phyloP scores from a whole-genome alignment of 2,329 filamentous ascomycete species.

The Arthrobotrys sphaeroides region DNA sequence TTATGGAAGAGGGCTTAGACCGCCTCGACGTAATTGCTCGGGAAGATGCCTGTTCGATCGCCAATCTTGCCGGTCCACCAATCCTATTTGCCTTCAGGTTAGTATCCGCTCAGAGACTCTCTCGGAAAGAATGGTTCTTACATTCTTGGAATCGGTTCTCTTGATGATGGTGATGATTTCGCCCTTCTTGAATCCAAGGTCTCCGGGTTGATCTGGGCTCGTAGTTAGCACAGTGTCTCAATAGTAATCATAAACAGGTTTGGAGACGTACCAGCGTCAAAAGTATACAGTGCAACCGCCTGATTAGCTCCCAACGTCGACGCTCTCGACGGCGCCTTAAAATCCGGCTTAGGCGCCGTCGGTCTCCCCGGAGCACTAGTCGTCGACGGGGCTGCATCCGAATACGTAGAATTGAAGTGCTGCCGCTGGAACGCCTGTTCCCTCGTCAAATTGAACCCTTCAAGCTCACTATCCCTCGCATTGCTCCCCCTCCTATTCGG shows the following conservation, averaged over 20 bases:
- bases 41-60: slow-evolving; percentile 87
- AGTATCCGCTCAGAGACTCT: slow-evolving; percentile 35
- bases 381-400: slow-evolving; percentile 58
- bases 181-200: slow-evolving; percentile 95
- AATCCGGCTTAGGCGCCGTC: slow-evolving; percentile 87
- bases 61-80: slow-evolving; percentile 87
- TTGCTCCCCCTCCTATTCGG: slow-evolving; percentile 56
- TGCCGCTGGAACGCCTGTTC: slow-evolving; percentile 56
- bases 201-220: slow-evolving; percentile 77
- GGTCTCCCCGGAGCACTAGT: slow-evolving; percentile 76
- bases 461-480: slow-evolving; percentile 65
- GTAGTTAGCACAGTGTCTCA: not conserved
- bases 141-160: slow-evolving; percentile 88
- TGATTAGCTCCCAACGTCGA: slow-evolving; percentile 72
- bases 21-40: slow-evolving; percentile 62
- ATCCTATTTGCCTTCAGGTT: slow-evolving; percentile 49
- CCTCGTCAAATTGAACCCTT: slow-evolving; percentile 57
- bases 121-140: slow-evolving; percentile 61
- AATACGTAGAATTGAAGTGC: slow-evolving; percentile 57
- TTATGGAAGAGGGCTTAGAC: slow-evolving; percentile 51
- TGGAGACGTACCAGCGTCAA: slow-evolving; percentile 72
- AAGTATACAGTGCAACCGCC: slow-evolving; percentile 89
- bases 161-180: slow-evolving; percentile 95
- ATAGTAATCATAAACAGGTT: not conserved
- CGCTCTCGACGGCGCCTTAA: slow-evolving; percentile 66